Evolutionary conservation across 495 filamentous ascomycete species (phyloP), one percentile per base, ranked within the genome.

Genomic region (Melanomma pulvis-pyrius): DNA sequence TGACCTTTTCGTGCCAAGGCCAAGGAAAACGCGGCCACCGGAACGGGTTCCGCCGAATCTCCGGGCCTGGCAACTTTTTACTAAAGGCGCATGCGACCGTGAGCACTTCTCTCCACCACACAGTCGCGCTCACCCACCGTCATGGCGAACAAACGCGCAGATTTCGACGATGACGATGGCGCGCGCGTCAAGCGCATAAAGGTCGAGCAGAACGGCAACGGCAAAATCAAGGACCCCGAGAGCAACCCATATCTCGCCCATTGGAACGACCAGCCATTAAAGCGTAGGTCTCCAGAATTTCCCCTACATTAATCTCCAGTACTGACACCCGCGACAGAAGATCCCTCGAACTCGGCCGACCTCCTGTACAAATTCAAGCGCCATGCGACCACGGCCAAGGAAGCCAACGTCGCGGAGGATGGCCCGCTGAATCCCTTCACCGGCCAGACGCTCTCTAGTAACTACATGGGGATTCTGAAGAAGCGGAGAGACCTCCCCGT

Each of bases 191-290:
- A 84, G 70, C 76, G 81, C 22, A 73, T 76, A 47, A 81, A 81
- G 63, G 80, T 79, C 47, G 75, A 76, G 19, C 73, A 73, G 39
- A 80, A 77, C 29, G 78, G 78, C 25, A 82, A 87, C 68, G 83
- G 84, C 58, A 81, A 81, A 64, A 73, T 79, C n/a, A n/a, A n/a
- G 59, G 98, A 97, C 72, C 53, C 87, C 58, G 81, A 79, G 63
- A 72, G 79, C 51, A 99, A 99, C 72, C 90, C 90, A 1, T 98
- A 99, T 76, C 86, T 98, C 53, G 92, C 92, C 53, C 96, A 99
- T 74, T 90, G 90, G 85, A 89, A 92, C 75, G 81, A 90, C 48
- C 74, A 77, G 13, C 55, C 62, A 81, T 84, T 61, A n/a, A 44
- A 44, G 77, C 72, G 63, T 76, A 78, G 28, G 55, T 15, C 25